phyloP scores from a whole-genome alignment of 2,329 filamentous ascomycete species.

The Exophiala oligosperma region DNA sequence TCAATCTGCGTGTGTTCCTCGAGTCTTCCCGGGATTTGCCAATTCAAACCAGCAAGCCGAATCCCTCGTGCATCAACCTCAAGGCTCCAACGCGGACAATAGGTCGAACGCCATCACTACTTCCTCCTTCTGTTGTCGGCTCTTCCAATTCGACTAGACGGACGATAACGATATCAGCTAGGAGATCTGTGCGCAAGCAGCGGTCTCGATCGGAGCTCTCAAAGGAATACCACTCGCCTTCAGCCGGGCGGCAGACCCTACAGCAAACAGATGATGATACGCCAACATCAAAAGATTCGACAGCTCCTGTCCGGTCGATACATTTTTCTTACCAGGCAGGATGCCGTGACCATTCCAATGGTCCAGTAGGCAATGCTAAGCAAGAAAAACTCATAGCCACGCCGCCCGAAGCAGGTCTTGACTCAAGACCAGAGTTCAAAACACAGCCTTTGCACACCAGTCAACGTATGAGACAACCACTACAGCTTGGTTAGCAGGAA shows the following conservation, averaged over 20 bases:
- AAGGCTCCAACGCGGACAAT: constrained; percentile 4
- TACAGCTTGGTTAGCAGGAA: neutral
- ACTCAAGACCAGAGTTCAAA: neutral
- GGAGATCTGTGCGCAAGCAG: constrained; percentile 13
- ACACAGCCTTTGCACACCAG: neutral
- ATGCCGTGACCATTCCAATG: neutral
- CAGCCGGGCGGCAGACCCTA: neutral
- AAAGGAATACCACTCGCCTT: constrained; percentile 8
- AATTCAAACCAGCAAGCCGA: neutral
- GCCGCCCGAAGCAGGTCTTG: neutral
- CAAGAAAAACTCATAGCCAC: neutral
- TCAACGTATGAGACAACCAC: neutral
- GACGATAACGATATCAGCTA: constrained; percentile 14
- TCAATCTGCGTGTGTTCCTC: constrained; percentile 15
- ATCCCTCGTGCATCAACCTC: constrained; percentile 5
- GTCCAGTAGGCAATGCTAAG: neutral
- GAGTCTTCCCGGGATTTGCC: constrained; percentile 9
- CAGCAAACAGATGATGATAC: neutral
- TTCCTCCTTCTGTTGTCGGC: constrained; percentile 1
- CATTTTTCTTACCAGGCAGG: neutral
- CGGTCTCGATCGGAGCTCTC: constrained; percentile 10
- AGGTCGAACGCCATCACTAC: neutral
- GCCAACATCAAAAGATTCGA: neutral
- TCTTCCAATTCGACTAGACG: constrained; percentile 4
- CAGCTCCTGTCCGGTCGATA: neutral